Percentiles rank a stretch among this genome's conserved stretches.
These are phyloP conservation scores for Brassica carinata DNA, from an alignment of 345 rosid species.

Conservation along the genomic window DNA sequence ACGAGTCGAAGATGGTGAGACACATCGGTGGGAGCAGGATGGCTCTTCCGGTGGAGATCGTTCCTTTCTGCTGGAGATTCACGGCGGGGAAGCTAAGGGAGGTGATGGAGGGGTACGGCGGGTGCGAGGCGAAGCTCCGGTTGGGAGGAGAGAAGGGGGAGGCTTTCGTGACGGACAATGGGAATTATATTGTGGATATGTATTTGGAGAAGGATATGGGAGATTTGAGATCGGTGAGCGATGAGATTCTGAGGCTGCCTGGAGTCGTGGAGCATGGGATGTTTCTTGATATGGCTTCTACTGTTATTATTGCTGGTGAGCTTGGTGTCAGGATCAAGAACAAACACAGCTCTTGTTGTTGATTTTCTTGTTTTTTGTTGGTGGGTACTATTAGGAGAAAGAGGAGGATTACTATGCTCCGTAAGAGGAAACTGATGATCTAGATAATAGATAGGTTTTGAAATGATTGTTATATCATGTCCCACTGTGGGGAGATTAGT, in stretches of 20 bases:
- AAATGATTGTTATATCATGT: too few species aligned
- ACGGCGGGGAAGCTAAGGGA: constrained; percentile 56
- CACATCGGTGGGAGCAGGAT: constrained; percentile 72
- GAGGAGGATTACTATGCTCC: not conserved
- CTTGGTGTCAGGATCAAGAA: constrained; percentile 67
- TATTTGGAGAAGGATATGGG: constrained; percentile 71
- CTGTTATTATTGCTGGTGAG: constrained; percentile 90
- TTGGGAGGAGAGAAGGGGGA: constrained; percentile 23
- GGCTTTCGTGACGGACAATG: constrained; percentile 81
- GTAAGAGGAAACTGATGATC: not conserved
- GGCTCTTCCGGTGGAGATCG: constrained; percentile 86
- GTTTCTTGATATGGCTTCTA: constrained; percentile 94
- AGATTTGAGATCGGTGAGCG: constrained; percentile 69
- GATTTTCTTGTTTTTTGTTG: not conserved
- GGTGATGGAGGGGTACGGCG: constrained; percentile 61
- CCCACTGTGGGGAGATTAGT: too few species aligned
- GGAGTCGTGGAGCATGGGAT: constrained; percentile 95
- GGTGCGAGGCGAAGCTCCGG: constrained; percentile 60
- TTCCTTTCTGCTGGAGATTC: constrained; percentile 82
- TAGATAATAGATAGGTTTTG: too few species aligned
- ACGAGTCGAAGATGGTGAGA: constrained; percentile 65
- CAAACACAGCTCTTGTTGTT: constrained; percentile 30
- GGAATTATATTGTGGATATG: constrained; percentile 82
- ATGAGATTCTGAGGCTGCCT: constrained; percentile 72
- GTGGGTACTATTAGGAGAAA: not conserved